Conservation (phyloP, 495 filamentous ascomycete species). For the Cercophora scortea region DNA sequence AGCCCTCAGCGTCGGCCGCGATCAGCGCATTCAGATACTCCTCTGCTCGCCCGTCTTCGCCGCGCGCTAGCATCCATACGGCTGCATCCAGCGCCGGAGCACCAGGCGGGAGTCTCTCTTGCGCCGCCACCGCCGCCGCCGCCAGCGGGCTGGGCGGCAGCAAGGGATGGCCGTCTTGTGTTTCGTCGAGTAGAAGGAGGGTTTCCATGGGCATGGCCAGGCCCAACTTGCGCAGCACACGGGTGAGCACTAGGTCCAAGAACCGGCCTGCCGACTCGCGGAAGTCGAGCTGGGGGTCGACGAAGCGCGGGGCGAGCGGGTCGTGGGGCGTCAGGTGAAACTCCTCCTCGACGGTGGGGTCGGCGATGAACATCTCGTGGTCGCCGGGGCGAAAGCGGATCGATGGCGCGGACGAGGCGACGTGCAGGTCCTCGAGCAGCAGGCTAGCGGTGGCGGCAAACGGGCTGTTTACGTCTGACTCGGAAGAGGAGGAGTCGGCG, state of each 20-base stretch:
- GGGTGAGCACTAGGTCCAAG: slow-evolving; percentile 4
- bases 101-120: background rate
- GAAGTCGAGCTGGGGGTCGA: slow-evolving; percentile 1
- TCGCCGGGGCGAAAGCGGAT: background rate
- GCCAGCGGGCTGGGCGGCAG: no score
- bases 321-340: background rate
- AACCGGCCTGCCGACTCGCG: slow-evolving; percentile 6
- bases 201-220: background rate
- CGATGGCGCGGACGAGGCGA: background rate
- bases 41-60: slow-evolving; percentile 1
- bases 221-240: slow-evolving; percentile 4
- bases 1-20: background rate
- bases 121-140: no score
- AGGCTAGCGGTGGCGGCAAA: slow-evolving; percentile 4
- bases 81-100: background rate
- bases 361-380: background rate
- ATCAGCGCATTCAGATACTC: background rate
- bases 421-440: slow-evolving; percentile 1
- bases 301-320: background rate
- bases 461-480: no score
- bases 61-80: background rate
- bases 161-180: slow-evolving; percentile 5
- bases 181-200: slow-evolving; percentile 2
- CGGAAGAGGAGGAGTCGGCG: background rate
- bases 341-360: no score